Percentiles rank a stretch among this genome's conserved stretches.
Conservation (phyloP, 176 grass and related monocot species). For the Chrysopogon serrulatus region DNA sequence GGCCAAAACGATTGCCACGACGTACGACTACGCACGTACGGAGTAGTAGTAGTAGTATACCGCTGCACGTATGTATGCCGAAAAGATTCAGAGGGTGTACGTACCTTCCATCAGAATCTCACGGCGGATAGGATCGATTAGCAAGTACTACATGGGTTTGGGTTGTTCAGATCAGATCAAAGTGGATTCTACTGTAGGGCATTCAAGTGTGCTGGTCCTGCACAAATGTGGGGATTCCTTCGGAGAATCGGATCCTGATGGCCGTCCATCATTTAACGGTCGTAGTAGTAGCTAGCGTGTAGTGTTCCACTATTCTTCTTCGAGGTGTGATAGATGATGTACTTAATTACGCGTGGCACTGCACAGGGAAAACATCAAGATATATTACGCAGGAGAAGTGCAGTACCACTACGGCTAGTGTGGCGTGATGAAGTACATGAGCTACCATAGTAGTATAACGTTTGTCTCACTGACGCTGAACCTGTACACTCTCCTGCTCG, state of each 20-base stretch:
- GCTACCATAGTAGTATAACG: not conserved
- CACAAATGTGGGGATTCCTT: not conserved
- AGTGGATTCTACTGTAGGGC: not conserved
- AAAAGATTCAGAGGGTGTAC: not conserved
- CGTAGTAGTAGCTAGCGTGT: too few species aligned
- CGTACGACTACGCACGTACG: not conserved
- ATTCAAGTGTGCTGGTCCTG: not conserved
- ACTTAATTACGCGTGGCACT: not conserved
- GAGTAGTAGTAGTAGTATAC: not conserved
- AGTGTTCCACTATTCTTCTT: not conserved
- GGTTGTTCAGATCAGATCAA: not conserved
- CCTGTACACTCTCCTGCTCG: too few species aligned
- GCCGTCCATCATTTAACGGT: constrained; percentile 14
- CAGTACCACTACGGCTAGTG: not conserved
- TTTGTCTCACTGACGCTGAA: too few species aligned
- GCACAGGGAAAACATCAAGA: constrained; percentile 1
- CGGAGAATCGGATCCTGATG: constrained; percentile 11
- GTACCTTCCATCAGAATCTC: constrained; percentile 11
- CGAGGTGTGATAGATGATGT: not conserved
- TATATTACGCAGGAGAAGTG: too few species aligned
- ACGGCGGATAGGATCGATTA: not conserved
- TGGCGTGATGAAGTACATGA: not conserved
- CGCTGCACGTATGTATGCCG: not conserved
- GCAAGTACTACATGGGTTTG: not conserved
- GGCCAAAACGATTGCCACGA: not conserved